These are phyloP conservation scores for Lentinus tigrinus DNA, from an alignment of 768 basidiomycete genomes.

Conservation along the genomic window DNA sequence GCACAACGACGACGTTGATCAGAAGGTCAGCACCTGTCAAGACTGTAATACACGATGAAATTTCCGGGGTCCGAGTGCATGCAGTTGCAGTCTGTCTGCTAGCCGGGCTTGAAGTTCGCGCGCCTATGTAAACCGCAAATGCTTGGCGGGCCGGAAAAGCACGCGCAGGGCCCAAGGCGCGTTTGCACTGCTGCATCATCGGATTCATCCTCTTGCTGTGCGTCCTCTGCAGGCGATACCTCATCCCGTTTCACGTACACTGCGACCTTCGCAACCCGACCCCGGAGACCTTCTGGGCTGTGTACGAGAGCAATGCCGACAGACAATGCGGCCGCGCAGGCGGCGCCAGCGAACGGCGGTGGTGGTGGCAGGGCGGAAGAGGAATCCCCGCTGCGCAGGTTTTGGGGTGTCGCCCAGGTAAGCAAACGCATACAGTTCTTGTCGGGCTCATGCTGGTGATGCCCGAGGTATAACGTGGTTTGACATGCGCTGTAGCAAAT, in stretches of 20 bases:
- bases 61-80: too few species aligned
- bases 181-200: too few species aligned
- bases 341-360: slow-evolving; percentile 19
- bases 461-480: background rate
- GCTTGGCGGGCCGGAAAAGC: too few species aligned
- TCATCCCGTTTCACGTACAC: background rate
- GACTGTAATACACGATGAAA: too few species aligned
- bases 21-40: too few species aligned
- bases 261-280: background rate
- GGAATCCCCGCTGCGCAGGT: slow-evolving; percentile 35
- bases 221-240: background rate
- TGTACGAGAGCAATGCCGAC: slow-evolving; percentile 17
- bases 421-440: slow-evolving; percentile 19
- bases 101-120: too few species aligned
- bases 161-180: too few species aligned
- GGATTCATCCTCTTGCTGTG: too few species aligned
- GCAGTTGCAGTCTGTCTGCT: too few species aligned
- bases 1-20: too few species aligned
- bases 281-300: slow-evolving; percentile 3
- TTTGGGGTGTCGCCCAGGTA: slow-evolving; percentile 45
- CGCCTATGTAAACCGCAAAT: too few species aligned
- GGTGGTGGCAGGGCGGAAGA: slow-evolving; percentile 27
- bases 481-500: slow-evolving; percentile 51
- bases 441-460: background rate
- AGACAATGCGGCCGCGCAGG: slow-evolving; percentile 20